A percentile compares a stretch with the other conserved stretches of the same genome.
phyloP scores from a whole-genome alignment of 225 moss, liverwort and hornwort species.

The Ulota crispa region DNA sequence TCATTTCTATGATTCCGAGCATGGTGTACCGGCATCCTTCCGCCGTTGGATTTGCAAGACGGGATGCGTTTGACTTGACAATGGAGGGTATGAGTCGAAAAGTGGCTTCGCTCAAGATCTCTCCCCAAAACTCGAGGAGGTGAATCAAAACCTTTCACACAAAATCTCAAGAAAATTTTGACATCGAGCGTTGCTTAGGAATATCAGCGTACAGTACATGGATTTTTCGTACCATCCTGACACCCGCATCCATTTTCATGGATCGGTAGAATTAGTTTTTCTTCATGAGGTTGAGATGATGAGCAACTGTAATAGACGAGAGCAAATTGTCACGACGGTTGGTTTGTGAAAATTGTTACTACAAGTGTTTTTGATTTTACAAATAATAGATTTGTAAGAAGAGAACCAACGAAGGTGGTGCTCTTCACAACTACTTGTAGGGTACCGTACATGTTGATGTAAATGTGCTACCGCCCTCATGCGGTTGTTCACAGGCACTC shows the following conservation, averaged over 20 bases:
- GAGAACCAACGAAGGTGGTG: conserved; percentile 7
- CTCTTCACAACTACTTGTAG: conserved; percentile 25
- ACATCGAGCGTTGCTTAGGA: not conserved
- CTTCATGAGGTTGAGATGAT: conserved; percentile 38
- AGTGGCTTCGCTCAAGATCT: conserved; percentile 39
- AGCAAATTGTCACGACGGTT: conserved; percentile 24
- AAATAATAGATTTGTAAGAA: conserved; percentile 1
- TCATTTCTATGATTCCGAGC: conserved; percentile 69
- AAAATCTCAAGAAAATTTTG: conserved; percentile 8
- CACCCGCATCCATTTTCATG: conserved; percentile 38
- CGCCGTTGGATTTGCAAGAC: conserved; percentile 27
- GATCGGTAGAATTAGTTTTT: conserved; percentile 19
- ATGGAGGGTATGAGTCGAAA: conserved; percentile 59
- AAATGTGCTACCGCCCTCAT: conserved; percentile 15
- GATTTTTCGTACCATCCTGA: conserved; percentile 11
- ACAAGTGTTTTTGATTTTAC: not conserved
- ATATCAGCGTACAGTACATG: not conserved
- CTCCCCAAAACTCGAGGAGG: not conserved
- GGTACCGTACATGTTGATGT: conserved; percentile 14
- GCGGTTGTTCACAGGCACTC: not conserved
- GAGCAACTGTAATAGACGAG: conserved; percentile 10
- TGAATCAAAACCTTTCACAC: not conserved
- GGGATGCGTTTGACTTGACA: conserved; percentile 78
- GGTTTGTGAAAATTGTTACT: not conserved
- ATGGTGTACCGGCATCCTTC: conserved; percentile 67